Evolutionary conservation across 495 filamentous ascomycete genomes (phyloP), one percentile per base, ranked within the genome.

Genomic region (Penicillium diatomitis): DNA sequence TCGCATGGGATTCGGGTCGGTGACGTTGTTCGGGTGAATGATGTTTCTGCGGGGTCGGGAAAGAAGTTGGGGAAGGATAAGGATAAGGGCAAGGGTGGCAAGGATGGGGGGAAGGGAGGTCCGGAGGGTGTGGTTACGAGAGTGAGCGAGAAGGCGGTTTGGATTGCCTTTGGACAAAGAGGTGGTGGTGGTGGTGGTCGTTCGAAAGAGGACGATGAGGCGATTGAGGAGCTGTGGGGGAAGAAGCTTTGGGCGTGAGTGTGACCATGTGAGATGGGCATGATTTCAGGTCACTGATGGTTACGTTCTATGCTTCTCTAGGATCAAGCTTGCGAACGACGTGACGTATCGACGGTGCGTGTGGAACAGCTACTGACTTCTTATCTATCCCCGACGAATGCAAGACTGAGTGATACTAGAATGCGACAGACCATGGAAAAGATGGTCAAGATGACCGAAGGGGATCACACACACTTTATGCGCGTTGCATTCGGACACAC

Each of bases 301-400:
- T 59, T 11, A 56, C 33, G 32, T 7, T 20, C 9, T n/a, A 9
- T 47, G 20, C 20, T 0, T 20, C 20, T 48, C 38, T 54, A 84
- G 81, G 38, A 83, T 98, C 20, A 97, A 97, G 72, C 69, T 97
- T 58, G 89, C 92, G 10, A 95, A 97, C 67, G 94, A 97, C 69
- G 84, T 96, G 54, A 96, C 90, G 35, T 90, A 85, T 67, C 79
- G 85, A 68, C 75, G 89, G 84, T 87, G 71, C 52, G 65, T 4
- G 1, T 7, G 35, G 31, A 3, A 20, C 2, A n/a, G 9, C 8
- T 5, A 6, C 5, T 20, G 20, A 20, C 20, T 20, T 20, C 20
- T 20, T 20, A 20, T 20, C 20, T 7, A 11, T 4, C 20, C 20
- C 2, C 7, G 11, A 32, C 11, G 6, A 36, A 37, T 34, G 27